Base-by-base conservation (phyloP, 1,284 basidiomycete species). In the Leccinum griseonigrum region DNA sequence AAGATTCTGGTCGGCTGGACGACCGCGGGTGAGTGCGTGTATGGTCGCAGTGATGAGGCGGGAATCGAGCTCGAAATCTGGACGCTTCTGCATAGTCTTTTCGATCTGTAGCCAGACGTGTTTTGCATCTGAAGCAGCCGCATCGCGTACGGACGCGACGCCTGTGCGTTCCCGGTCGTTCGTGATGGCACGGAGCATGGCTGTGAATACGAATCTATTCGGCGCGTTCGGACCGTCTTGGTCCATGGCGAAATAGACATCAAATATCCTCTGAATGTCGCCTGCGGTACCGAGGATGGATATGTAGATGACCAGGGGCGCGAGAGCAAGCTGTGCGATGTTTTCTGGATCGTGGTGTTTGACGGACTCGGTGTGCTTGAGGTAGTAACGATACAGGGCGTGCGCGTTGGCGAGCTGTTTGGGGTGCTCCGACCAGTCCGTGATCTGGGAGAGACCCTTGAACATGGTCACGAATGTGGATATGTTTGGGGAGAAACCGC, bases 381-480 rank as follows among this genome's bases (percentile, higher is more conserved):
- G 73, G 69, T 81, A 87, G 60, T 80, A 76, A 1, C 80, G 78
- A 70, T 88, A 90, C 9, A 91, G 69, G 5, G 79, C 80, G 61
- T 84, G 83, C 3, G 82, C 85, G 62, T 86, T 81, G 18, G 76
- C 74, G 51, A 91, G 80, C 66, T 90, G 87, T 67, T 85, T 83
- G 22, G 81, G 68, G 67, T 83, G 78, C 16, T 63, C 68, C 1
- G 75, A 63, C 88, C 89, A 91, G 63, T 85, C 72, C 22, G 84
- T 77, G 36, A 91, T 83, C 26, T 76, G 77, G 1, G 80, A 76
- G 56, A 87, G 79, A 6, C 87, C 89, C 46, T 71, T 79, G 70
- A 93, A 78, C 74, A 92, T 77, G 14, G 86, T 87, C 38, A 79
- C 76, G 65, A 82, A 92, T 1, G 90, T 91, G 57, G 83, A 74